Evolutionary conservation across 2,329 filamentous ascomycete species (phyloP), one percentile per base, ranked within the genome.

Genomic region (Neopestalotiopsis rosae): DNA sequence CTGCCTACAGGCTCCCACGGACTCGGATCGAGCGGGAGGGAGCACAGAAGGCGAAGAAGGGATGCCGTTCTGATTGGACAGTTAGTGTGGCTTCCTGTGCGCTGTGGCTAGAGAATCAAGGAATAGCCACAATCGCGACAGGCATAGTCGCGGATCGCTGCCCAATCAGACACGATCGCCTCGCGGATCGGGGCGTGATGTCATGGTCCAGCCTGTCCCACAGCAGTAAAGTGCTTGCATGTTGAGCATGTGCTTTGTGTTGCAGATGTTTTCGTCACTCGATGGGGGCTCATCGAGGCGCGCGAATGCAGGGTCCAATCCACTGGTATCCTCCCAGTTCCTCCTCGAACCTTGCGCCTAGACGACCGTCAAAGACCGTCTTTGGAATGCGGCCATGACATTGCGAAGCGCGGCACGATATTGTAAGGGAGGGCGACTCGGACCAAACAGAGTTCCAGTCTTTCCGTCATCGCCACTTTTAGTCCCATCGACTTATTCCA

Each of bases 391-490:
- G 45, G 14, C 45, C 45, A 52, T 52, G 45, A 52, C 45, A 52
- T 52, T 52, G 20, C 10, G 45, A 52, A 4, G 45, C 10, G 45
- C 45, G 45, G 45, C 45, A 52, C 45, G 3, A 52, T 20, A 5
- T 52, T 14, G 17, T n/a, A 52, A 52, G 45, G n/a, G 45, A 52
- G 45, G 45, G 45, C 45, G 45, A 52, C 17, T n/a, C 45, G 45
- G 59, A 62, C 59, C 24, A 59, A 64, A 64, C 42, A 64, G 61
- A 64, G 38, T 64, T 64, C 61, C 38, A 45, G 42, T 34, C 61
- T 30, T 45, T 64, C 61, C 61, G 61, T 64, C 61, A 64, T 64
- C 40, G 61, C 61, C 61, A 49, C 61, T 24, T 17, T 49, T 64
- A 64, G 61, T 52, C 45, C n/a, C n/a, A 64, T 64, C 61, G 61